These are phyloP conservation scores for Arachis hypogaea DNA, from an alignment of 306 rosid species.

Conservation along the genomic window DNA sequence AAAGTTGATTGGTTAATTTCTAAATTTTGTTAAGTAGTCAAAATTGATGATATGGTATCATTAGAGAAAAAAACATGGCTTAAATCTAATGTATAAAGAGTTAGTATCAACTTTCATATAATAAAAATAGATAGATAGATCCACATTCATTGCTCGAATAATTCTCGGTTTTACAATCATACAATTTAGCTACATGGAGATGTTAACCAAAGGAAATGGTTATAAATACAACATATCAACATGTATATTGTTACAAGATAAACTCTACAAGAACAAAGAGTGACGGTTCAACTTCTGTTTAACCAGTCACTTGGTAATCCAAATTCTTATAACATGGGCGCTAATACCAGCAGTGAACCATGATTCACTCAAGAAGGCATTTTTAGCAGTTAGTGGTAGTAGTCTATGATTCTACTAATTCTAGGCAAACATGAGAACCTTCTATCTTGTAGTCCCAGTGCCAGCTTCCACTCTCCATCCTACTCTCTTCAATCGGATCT, in stretches of 20 bases:
- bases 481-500: constrained; percentile 58
- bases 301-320: constrained; percentile 50
- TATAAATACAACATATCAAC: constrained; percentile 18
- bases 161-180: constrained; percentile 19
- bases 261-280: constrained; percentile 13
- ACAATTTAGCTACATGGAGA: constrained; percentile 42
- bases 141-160: constrained; percentile 38
- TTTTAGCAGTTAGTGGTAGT: constrained; percentile 25
- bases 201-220: too few species aligned
- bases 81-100: too few species aligned
- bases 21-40: too few species aligned
- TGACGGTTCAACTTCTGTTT: constrained; percentile 69
- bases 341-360: constrained; percentile 70
- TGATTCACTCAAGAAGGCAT: constrained; percentile 68
- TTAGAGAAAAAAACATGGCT: too few species aligned
- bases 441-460: constrained; percentile 73
- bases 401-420: constrained; percentile 59
- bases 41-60: too few species aligned
- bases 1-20: too few species aligned
- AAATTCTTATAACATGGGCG: constrained; percentile 42
- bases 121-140: neutral
- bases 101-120: too few species aligned
- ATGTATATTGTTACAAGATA: constrained; percentile 11
- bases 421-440: constrained; percentile 68
- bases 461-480: constrained; percentile 89